These are phyloP conservation scores for Ogataea pignaliae DNA, from an alignment of 805 yeast genomes.

Conservation along the genomic window DNA sequence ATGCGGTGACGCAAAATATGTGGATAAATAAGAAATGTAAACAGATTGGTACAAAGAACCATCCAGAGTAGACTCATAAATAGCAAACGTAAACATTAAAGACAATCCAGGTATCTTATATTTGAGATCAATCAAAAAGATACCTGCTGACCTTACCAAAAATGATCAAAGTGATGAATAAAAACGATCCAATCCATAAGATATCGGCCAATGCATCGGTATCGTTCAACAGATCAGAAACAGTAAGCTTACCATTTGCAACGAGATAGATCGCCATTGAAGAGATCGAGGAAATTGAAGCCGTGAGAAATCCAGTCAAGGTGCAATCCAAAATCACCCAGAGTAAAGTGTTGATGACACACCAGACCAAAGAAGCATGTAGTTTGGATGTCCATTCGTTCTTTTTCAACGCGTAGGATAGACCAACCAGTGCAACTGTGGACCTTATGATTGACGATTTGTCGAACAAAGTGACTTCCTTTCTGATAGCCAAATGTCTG, in stretches of 20 bases:
- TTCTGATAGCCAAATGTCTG: conserved; percentile 1
- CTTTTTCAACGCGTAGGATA: conserved; percentile 64
- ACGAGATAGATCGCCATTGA: conserved; percentile 13
- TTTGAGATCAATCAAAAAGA: neutral
- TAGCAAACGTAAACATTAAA: too few species aligned
- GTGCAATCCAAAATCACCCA: conserved; percentile 43
- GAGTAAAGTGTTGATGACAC: conserved; percentile 55
- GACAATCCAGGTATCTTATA: too few species aligned
- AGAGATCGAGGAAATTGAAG: conserved; percentile 14
- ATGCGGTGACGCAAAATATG: too few species aligned
- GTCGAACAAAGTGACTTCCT: conserved; percentile 8
- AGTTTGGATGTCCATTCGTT: conserved; percentile 64
- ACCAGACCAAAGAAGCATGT: conserved; percentile 64
- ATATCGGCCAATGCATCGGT: conserved; percentile 33
- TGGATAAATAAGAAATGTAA: too few species aligned
- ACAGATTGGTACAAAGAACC: too few species aligned
- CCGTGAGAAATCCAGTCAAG: conserved; percentile 16
- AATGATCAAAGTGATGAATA: conserved; percentile 59
- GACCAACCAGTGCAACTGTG: conserved; percentile 61
- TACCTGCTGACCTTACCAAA: conserved; percentile 68
- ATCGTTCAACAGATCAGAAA: conserved; percentile 2
- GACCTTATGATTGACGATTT: conserved; percentile 32
- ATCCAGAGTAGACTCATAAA: too few species aligned
- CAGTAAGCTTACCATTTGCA: conserved; percentile 3
- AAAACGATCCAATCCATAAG: conserved; percentile 58